phyloP scores from a whole-genome alignment of 2,329 filamentous ascomycete species.

The Mycosphaerella sp. region DNA sequence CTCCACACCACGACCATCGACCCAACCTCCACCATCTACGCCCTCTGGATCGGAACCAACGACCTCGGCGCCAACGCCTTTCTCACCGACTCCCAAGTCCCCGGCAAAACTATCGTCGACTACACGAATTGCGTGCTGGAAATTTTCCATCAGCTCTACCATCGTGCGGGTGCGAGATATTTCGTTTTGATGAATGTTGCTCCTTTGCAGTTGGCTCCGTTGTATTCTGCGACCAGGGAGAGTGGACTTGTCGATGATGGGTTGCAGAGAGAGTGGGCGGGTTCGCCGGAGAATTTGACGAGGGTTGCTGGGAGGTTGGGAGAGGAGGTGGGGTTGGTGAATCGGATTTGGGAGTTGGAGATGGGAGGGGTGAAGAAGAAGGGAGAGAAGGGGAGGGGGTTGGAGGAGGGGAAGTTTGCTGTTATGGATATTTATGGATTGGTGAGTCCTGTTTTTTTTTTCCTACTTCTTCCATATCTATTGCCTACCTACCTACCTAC shows the following conservation, averaged over 20 bases:
- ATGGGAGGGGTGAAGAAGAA: conserved; percentile 39
- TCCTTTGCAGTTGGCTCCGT: conserved; percentile 60
- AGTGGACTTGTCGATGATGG: conserved; percentile 36
- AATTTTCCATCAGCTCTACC: conserved; percentile 57
- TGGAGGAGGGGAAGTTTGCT: conserved; percentile 43
- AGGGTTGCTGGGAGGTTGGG: conserved; percentile 47
- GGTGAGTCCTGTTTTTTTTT: conserved; percentile 35
- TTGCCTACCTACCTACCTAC: too few species aligned
- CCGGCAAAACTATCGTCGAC: conserved; percentile 54
- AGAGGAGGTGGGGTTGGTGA: conserved; percentile 46
- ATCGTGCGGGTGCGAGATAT: conserved; percentile 54
- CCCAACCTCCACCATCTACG: conserved; percentile 53
- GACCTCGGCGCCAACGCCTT: conserved; percentile 63
- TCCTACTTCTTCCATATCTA: neutral
- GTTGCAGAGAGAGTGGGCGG: conserved; percentile 43
- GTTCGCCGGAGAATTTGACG: conserved; percentile 44
- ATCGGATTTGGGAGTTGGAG: conserved; percentile 47
- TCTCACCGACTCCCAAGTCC: conserved; percentile 56
- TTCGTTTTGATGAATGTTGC: conserved; percentile 67
- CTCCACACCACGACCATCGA: conserved; percentile 30
- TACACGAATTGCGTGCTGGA: conserved; percentile 60
- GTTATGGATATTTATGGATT: conserved; percentile 62
- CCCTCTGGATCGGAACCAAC: conserved; percentile 76
- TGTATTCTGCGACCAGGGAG: conserved; percentile 48
- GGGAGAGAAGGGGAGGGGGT: conserved; percentile 44